Evolutionary conservation across 441 rosid species (phyloP), one percentile per base, ranked within the genome.

Genomic region (Gossypium lobatum): DNA sequence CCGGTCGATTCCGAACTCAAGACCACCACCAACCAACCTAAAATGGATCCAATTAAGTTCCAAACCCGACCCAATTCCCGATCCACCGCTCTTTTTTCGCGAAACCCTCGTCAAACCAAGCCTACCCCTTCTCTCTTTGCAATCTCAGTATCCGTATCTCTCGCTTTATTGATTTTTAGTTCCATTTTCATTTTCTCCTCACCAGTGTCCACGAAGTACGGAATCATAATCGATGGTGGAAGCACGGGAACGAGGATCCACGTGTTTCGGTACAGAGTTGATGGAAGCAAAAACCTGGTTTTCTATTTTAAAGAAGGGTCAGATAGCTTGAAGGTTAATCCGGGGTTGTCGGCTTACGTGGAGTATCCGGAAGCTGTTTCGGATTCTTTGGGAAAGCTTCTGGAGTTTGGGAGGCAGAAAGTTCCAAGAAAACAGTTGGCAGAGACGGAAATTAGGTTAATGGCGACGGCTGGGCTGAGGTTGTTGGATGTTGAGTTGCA

Each of bases 161-260:
- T 87, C 64, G 79, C 78, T 4, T 13, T 82, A 2, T 7, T 87
- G 0, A 17, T 72, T 13, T 79, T 75, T 26, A 79, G 73, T 76
- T 79, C 76, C 37, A 65, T 72, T 16, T 72, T 87, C 77, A 9
- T 85, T 57, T 54, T 60, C 70, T 17, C 82, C 50, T 28, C 68
- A 18, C 25, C 61, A 13, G 39, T 52, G 11, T 57, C 72, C 64
- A 65, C 34, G 28, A 74, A 42, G 42, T 89, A 83, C 78, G 82
- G 87, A 54, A 75, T 91, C 73, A 77, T 94, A 16, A 81, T 94
- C 59, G 98, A 94, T 39, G 98, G 95, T 2, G 98, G 98, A 61
- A 94, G 98, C 60, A 92, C 98, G 0, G 98, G 98, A 21, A 87
- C 93, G 37, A 85, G 98, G 71, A 75, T 88, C 25, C 97, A 94